A percentile compares a stretch with the other conserved stretches of the same genome.
These are phyloP conservation scores for Neofusicoccum kwambonambiense DNA, from an alignment of 2,329 filamentous ascomycete genomes.

Conservation along the genomic window DNA sequence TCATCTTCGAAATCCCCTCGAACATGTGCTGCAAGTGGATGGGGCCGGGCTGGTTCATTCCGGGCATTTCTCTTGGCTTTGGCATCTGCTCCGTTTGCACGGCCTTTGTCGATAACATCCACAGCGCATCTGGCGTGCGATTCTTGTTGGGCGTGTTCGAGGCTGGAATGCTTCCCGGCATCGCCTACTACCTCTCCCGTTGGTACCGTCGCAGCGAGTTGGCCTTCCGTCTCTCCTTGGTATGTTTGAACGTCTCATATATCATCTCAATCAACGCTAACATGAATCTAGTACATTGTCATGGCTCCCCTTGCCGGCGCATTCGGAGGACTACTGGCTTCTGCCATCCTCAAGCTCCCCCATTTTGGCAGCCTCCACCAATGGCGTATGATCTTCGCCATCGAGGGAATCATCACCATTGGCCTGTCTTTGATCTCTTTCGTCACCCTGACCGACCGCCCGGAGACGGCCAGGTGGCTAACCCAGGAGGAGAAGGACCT, in stretches of 20 bases:
- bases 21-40: constrained; percentile 70
- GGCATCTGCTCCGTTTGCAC: constrained; percentile 63
- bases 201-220: constrained; percentile 72
- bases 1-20: constrained; percentile 68
- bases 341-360: constrained; percentile 61
- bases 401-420: constrained; percentile 67
- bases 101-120: constrained; percentile 60
- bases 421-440: constrained; percentile 61
- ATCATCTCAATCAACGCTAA: not conserved
- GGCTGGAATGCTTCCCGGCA: constrained; percentile 71
- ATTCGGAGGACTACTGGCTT: constrained; percentile 65
- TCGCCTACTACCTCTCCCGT: constrained; percentile 69
- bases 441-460: constrained; percentile 65
- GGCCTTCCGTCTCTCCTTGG: constrained; percentile 62
- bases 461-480: constrained; percentile 67
- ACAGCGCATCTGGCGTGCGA: constrained; percentile 58
- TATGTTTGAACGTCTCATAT: not conserved
- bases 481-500: constrained; percentile 64
- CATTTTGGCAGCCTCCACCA: constrained; percentile 55
- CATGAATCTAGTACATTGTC: constrained; percentile 56
- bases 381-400: constrained; percentile 71
- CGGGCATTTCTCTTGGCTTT: constrained; percentile 47
- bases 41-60: constrained; percentile 69
- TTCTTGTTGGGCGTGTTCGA: constrained; percentile 66
- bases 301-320: constrained; percentile 69